Evolutionary conservation across 495 filamentous ascomycete species (phyloP), one percentile per base, ranked within the genome.

Genomic region (Amniculicola lignicola): DNA sequence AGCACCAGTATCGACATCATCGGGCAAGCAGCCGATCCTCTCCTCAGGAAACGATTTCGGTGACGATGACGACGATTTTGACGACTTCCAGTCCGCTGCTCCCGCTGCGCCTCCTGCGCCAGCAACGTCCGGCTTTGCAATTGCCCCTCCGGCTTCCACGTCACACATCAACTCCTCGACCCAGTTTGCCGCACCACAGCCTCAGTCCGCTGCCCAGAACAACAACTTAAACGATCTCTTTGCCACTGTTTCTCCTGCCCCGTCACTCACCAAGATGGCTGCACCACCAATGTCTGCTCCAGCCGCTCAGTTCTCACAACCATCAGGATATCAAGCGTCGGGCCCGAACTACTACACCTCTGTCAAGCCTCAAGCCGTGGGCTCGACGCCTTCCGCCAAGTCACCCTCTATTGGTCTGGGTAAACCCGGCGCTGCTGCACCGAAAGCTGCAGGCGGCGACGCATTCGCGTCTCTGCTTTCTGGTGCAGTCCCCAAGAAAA

Each of bases 41-140:
- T 66, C 72, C 22, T 74, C 73, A 64, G 71, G 68, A 16, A 72
- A 74, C 43, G 82, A 77, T 18, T 72, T 87, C 48, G 81, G 78
- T 33, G 75, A 83, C 31, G 90, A 94, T 56, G 92, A 98, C 61
- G 93, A 98, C 62, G 94, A 97, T 44, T 97, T 97, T 62, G 93
- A 97, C 67, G 94, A 97, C 67, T 97, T 97, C 79, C 89, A 95
- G 70, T 91, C 90, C n/a, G 93, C 94, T 83, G 89, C 15, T 7
- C 61, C 33, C 44, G 21, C 40, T 35, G 41, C 60, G n/a, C 27
- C 61, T 14, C n/a, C 58, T 12, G 48, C 48, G 23, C 51, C 51
- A 45, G 22, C 73, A 79, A 19, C 63, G 74, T 25, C 45, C 18
- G 7, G 31, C 16, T 57, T 36, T 36, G 48, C 67, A 71, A 74